Base-by-base conservation (phyloP, 768 basidiomycete genomes). In the Amanita subjunquillea region DNA sequence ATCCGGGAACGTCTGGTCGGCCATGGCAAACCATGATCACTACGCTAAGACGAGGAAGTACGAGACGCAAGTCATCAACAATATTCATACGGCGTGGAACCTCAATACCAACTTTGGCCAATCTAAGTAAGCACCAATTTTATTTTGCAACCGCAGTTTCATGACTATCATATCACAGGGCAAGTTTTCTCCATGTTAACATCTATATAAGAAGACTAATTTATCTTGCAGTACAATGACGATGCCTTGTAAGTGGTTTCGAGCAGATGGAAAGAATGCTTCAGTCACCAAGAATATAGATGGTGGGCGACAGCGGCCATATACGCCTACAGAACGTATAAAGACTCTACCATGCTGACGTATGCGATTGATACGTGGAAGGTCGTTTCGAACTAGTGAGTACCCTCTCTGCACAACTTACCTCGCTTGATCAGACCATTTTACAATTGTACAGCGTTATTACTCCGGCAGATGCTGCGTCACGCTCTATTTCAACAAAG, bases 231-330 rank as follows among this genome's bases (percentile, higher is more conserved):
- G 41, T 42, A 42, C 41, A 42, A 42, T 42, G 41, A 42, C 10
- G 41, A 42, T 42, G 41, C 41, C 9, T 22, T 42, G 41, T 42
- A 13, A 42, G 41, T 42, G 20, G 13, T 42, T 23, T 22, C 10
- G 17, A 42, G 39, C 65, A 36, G 72, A 71, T 44, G 60, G 75
- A 20, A 12, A 23, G 41, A 10, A 23, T 39, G 6, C 23, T 17
- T 8, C 22, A 8, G 20, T 40, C 39, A 42, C 41, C 20, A 22
- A 3, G n/a, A 40, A n/a, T 23, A 9, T 32, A 70, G 76, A 54
- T 79, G 77, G 77, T 79, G 78, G 78, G 78, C 74, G 3, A 71
- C 69, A 52, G 71, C 76, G n/a, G 73, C 75, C 0, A 58, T 74
- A 39, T 76, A 78, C 49, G 76, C 69, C 6, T 72, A 74, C 56